Evolutionary conservation across 805 yeast genomes (phyloP).

Genomic region (Nakazawaea peltata): DNA sequence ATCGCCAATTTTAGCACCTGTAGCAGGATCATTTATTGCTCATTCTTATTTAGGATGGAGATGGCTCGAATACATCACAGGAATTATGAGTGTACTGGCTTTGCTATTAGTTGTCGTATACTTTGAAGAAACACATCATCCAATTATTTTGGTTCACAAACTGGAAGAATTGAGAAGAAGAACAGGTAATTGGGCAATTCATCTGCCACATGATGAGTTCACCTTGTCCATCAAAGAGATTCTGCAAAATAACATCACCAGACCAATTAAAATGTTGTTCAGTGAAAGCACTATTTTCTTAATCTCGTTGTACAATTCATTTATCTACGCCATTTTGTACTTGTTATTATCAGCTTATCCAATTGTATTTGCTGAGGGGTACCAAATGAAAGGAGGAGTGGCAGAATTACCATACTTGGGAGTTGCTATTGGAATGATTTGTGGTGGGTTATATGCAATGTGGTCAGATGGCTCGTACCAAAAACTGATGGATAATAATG

Average conservation of each 20-base stretch:
- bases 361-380: slow-evolving; percentile 54
- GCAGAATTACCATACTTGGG: slow-evolving; percentile 77
- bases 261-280: slow-evolving; percentile 62
- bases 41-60: slow-evolving; percentile 67
- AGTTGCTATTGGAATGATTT: slow-evolving; percentile 56
- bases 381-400: slow-evolving; percentile 54
- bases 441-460: slow-evolving; percentile 49
- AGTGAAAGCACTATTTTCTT: slow-evolving; percentile 69
- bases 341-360: slow-evolving; percentile 71
- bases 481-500: slow-evolving; percentile 36
- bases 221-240: slow-evolving; percentile 51
- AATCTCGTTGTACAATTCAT: slow-evolving; percentile 63
- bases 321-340: slow-evolving; percentile 74
- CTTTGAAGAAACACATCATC: slow-evolving; percentile 65
- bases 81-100: slow-evolving; percentile 45
- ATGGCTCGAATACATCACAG: slow-evolving; percentile 71
- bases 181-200: slow-evolving; percentile 79
- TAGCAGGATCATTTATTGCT: slow-evolving; percentile 65
- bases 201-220: slow-evolving; percentile 66
- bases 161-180: slow-evolving; percentile 54
- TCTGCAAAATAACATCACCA: slow-evolving; percentile 49
- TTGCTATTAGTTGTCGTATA: slow-evolving; percentile 31
- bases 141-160: slow-evolving; percentile 52
- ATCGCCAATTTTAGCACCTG: slow-evolving; percentile 84
- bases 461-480: slow-evolving; percentile 47